Conservation (phyloP, 192 early-diverging fungal species). For the Umbelopsis sp. region DNA sequence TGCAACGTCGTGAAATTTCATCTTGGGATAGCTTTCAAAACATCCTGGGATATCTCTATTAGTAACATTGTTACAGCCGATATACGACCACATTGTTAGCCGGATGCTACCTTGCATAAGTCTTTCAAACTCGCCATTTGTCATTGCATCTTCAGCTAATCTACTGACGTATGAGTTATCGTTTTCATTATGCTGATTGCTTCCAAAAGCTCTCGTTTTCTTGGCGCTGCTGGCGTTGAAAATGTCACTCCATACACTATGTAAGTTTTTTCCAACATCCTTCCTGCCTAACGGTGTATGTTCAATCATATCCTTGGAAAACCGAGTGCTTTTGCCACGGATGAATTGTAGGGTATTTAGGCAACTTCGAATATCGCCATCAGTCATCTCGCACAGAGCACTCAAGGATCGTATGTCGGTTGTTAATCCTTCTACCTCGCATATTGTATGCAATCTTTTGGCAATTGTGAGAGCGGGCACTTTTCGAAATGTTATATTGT, state of each 20-base stretch:
- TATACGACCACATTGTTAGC: too few species aligned
- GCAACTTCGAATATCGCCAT: conserved; percentile 88
- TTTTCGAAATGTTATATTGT: conserved; percentile 71
- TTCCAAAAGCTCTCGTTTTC: conserved; percentile 17
- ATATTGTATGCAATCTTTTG: conserved; percentile 79
- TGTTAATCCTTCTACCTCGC: conserved; percentile 69
- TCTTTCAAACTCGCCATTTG: conserved; percentile 86
- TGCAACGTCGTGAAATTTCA: conserved; percentile 78
- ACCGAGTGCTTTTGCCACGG: conserved; percentile 30
- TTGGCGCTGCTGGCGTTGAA: conserved; percentile 55
- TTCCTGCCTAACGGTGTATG: conserved; percentile 69
- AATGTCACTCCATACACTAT: conserved; percentile 82
- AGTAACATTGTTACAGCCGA: neutral
- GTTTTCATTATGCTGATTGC: neutral
- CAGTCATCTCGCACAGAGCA: conserved; percentile 73
- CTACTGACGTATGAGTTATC: conserved; percentile 51
- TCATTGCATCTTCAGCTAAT: conserved; percentile 51
- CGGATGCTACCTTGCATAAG: conserved; percentile 74
- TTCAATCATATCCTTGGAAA: conserved; percentile 53
- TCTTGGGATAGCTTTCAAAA: conserved; percentile 87
- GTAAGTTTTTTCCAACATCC: conserved; percentile 78
- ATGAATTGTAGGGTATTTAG: conserved; percentile 84
- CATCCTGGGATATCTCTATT: conserved; percentile 58
- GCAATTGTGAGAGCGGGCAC: conserved; percentile 68
- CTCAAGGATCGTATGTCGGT: conserved; percentile 78